These are phyloP conservation scores for Gastrolobium villosum DNA, from an alignment of 306 rosid species.

Conservation along the genomic window DNA sequence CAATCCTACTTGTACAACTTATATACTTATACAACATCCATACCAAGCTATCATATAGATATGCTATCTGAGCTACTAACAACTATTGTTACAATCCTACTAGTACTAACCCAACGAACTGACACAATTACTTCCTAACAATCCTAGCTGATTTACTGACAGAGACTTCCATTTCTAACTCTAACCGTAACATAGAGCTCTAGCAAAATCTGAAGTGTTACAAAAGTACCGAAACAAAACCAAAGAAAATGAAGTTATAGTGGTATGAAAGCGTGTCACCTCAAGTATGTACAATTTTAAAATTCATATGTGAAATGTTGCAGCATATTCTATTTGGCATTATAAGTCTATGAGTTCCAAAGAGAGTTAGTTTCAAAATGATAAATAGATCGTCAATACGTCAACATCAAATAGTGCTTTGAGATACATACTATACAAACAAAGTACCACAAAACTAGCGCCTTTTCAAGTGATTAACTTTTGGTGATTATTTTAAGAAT, in stretches of 20 bases:
- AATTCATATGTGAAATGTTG: not conserved
- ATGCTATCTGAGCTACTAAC: too few relatives aligned
- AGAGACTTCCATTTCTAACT: too few relatives aligned
- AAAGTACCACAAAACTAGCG: not conserved
- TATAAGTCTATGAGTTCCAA: not conserved
- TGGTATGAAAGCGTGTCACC: not conserved
- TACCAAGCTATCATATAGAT: too few relatives aligned
- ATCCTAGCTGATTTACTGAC: too few relatives aligned
- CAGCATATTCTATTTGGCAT: not conserved
- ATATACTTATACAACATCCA: too few relatives aligned
- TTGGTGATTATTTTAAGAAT: constrained; percentile 4
- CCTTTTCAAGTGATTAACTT: not conserved
- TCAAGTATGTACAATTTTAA: not conserved
- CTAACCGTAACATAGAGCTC: not conserved
- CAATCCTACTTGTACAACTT: too few relatives aligned
- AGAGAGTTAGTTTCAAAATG: constrained; percentile 15
- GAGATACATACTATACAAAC: not conserved
- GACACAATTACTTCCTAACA: too few relatives aligned
- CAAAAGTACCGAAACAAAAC: not conserved
- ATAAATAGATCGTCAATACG: not conserved
- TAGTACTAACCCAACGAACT: too few relatives aligned
- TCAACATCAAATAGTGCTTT: not conserved
- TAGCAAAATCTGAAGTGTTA: not conserved
- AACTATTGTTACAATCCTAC: too few relatives aligned
- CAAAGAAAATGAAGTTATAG: not conserved